These are phyloP conservation scores for Globisporangium cystogenes DNA, from an alignment of 352 stramenopile species.

Conservation along the genomic window DNA sequence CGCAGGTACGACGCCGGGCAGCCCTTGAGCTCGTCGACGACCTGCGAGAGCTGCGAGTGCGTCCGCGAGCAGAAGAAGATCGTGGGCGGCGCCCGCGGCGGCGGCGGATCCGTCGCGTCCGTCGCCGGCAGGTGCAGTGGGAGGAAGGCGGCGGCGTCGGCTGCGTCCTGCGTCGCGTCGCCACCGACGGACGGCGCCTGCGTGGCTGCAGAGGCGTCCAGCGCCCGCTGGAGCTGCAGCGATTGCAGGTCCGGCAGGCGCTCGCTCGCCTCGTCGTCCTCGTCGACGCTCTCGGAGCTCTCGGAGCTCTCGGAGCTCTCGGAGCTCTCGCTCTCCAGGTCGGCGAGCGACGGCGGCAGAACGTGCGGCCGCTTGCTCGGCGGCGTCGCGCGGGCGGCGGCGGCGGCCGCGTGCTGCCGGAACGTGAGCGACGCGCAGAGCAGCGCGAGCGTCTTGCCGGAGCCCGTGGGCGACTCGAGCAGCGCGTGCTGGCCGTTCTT, in stretches of 20 bases:
- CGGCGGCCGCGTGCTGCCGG: slow-evolving; percentile 51
- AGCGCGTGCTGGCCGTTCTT: slow-evolving; percentile 79
- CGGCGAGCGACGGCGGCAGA: neutral
- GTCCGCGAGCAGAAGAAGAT: slow-evolving; percentile 89
- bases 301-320: no score
- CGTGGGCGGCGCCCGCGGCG: slow-evolving; percentile 25
- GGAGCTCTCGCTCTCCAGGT: no score
- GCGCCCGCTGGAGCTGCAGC: slow-evolving; percentile 15
- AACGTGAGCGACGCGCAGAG: slow-evolving; percentile 82
- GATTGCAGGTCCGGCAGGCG: slow-evolving; percentile 8
- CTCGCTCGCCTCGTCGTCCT: slow-evolving; percentile 8
- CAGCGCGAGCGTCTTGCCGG: slow-evolving; percentile 81
- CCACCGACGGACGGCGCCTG: no score
- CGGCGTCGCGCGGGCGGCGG: neutral
- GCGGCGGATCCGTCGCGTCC: no score
- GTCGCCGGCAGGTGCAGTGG: no score
- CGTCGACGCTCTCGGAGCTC: neutral
- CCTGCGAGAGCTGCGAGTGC: slow-evolving; percentile 81
- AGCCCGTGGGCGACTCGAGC: slow-evolving; percentile 80
- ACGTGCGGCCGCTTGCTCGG: slow-evolving; percentile 2
- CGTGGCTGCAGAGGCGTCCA: no score
- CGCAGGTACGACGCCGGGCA: slow-evolving; percentile 57
- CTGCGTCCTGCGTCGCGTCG: no score
- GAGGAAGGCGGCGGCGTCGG: no score
- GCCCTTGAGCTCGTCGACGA: slow-evolving; percentile 76